These are phyloP conservation scores for Candida sp. DNA, from an alignment of 1,139 yeast genomes.

Conservation along the genomic window DNA sequence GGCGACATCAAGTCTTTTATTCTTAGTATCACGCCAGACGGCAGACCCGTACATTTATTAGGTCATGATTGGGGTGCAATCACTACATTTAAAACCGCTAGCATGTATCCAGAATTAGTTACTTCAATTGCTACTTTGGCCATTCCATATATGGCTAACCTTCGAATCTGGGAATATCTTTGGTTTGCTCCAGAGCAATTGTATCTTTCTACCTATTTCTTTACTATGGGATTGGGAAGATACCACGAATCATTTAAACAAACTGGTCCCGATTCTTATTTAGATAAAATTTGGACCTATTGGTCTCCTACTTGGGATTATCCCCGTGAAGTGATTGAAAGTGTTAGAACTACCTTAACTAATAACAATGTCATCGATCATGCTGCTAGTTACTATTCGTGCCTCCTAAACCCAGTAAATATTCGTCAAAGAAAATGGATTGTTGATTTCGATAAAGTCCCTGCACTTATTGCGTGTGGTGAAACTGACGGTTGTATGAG, in stretches of 20 bases:
- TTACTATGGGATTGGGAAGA: slow-evolving; percentile 37
- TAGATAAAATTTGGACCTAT: slow-evolving; percentile 32
- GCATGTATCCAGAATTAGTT: slow-evolving; percentile 32
- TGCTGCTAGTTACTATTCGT: slow-evolving; percentile 42
- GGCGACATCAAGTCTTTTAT: slow-evolving; percentile 37
- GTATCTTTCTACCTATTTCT: slow-evolving; percentile 34
- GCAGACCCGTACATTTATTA: slow-evolving; percentile 32
- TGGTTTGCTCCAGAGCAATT: slow-evolving; percentile 34
- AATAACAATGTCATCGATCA: slow-evolving; percentile 29
- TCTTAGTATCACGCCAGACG: slow-evolving; percentile 14
- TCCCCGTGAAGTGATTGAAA: slow-evolving; percentile 21
- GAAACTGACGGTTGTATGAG: slow-evolving; percentile 40
- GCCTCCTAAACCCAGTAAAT: slow-evolving; percentile 23
- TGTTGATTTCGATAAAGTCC: slow-evolving; percentile 38
- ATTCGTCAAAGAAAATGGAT: slow-evolving; percentile 19
- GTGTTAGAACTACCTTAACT: slow-evolving; percentile 25
- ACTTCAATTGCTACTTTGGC: slow-evolving; percentile 37
- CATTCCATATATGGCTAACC: slow-evolving; percentile 33
- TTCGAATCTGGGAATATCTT: slow-evolving; percentile 23
- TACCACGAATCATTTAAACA: slow-evolving; percentile 20
- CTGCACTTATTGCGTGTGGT: slow-evolving; percentile 37
- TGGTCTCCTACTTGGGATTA: slow-evolving; percentile 44
- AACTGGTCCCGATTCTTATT: slow-evolving; percentile 20
- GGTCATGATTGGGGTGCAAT: slow-evolving; percentile 52
- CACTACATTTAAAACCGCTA: slow-evolving; percentile 32